A percentile compares a stretch with the other conserved stretches of the same genome.
phyloP scores from a whole-genome alignment of 2,329 filamentous ascomycete species.

The Penicillium psychrosexuale region DNA sequence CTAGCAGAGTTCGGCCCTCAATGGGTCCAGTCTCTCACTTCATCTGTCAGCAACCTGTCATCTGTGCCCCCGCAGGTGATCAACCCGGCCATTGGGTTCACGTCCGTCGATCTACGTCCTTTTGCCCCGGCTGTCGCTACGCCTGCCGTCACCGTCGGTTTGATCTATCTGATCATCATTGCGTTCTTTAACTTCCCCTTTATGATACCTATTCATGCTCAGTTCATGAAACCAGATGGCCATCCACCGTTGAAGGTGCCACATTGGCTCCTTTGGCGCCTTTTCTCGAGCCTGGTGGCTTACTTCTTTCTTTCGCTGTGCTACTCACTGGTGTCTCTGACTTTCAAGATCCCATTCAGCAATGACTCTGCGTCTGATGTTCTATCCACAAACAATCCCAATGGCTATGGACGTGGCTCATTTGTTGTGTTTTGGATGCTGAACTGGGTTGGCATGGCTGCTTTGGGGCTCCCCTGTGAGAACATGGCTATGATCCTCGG shows the following conservation, averaged over 20 bases:
- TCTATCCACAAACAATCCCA: slow-evolving; percentile 47
- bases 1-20: slow-evolving; percentile 48
- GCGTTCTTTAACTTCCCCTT: slow-evolving; percentile 66
- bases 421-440: slow-evolving; percentile 64
- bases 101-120: slow-evolving; percentile 56
- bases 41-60: slow-evolving; percentile 44
- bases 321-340: slow-evolving; percentile 62
- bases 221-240: slow-evolving; percentile 50
- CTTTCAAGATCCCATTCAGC: slow-evolving; percentile 62
- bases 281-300: slow-evolving; percentile 53
- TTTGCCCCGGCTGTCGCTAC: slow-evolving; percentile 55
- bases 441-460: slow-evolving; percentile 62
- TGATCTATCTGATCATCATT: slow-evolving; percentile 66
- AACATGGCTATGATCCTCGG: slow-evolving; percentile 63
- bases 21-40: slow-evolving; percentile 38
- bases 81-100: slow-evolving; percentile 56
- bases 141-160: slow-evolving; percentile 59
- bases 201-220: slow-evolving; percentile 61
- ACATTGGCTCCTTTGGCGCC: slow-evolving; percentile 59
- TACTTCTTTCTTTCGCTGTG: slow-evolving; percentile 62
- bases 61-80: slow-evolving; percentile 51
- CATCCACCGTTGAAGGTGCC: slow-evolving; percentile 58
- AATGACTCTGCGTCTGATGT: slow-evolving; percentile 48
- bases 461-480: slow-evolving; percentile 61
- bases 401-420: slow-evolving; percentile 56